Evolutionary conservation across 805 yeast genomes (phyloP).

Genomic region (Candida silvatica): DNA sequence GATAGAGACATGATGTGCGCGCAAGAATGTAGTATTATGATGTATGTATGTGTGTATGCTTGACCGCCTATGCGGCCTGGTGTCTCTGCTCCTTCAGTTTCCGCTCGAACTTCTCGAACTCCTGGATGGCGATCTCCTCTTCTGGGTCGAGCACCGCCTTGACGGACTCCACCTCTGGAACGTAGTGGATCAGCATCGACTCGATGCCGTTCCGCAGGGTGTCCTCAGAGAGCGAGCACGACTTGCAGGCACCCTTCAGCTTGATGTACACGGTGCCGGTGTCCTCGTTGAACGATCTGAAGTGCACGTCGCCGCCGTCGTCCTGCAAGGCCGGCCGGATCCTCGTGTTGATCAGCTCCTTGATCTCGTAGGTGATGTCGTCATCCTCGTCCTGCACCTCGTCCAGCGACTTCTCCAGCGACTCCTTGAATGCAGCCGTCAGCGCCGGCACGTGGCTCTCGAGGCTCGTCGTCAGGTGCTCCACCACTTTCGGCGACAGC

Average conservation of each 20-base stretch:
- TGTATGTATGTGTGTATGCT: too few species aligned
- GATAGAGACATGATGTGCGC: neutral
- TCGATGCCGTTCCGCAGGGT: constrained; percentile 65
- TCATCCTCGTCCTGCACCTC: constrained; percentile 49
- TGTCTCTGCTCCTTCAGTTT: constrained; percentile 30
- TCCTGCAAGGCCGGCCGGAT: constrained; percentile 70
- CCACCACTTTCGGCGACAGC: constrained; percentile 18
- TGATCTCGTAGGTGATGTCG: constrained; percentile 57
- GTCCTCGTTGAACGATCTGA: constrained; percentile 47
- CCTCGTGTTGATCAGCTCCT: constrained; percentile 60
- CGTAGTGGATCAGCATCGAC: constrained; percentile 60
- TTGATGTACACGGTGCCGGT: constrained; percentile 50
- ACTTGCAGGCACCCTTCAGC: constrained; percentile 63
- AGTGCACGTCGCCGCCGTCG: constrained; percentile 70
- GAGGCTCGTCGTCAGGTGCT: constrained; percentile 16
- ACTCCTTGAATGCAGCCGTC: constrained; percentile 13
- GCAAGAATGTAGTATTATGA: neutral
- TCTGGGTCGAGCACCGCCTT: constrained; percentile 30
- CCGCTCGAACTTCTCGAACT: constrained; percentile 73
- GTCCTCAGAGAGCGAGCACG: constrained; percentile 60
- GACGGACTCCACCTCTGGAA: constrained; percentile 58
- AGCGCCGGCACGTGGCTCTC: constrained; percentile 21
- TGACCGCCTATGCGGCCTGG: too few species aligned
- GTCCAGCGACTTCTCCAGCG: constrained; percentile 16
- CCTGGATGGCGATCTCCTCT: constrained; percentile 58